These are phyloP conservation scores for Rhododendron mucronatum DNA, from an alignment of 148 eudicot species.

Conservation along the genomic window DNA sequence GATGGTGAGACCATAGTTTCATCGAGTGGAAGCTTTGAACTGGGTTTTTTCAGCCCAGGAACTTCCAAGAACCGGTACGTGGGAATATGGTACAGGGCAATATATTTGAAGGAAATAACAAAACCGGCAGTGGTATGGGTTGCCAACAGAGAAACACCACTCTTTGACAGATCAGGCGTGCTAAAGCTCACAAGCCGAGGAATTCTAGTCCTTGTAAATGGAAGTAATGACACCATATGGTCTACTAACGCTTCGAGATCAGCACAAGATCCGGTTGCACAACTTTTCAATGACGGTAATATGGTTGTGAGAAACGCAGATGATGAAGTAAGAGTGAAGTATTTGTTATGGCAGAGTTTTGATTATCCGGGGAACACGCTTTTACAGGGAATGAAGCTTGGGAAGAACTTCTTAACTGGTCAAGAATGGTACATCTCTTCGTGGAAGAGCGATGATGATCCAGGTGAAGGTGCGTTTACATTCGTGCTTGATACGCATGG, in stretches of 20 bases:
- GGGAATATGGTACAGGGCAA: conserved; percentile 20
- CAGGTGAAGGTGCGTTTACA: no score
- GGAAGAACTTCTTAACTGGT: conserved; percentile 9
- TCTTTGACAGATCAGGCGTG: conserved; percentile 6
- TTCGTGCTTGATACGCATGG: not conserved
- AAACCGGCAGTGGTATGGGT: conserved; percentile 16
- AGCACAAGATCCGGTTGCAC: conserved; percentile 7
- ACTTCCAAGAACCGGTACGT: not conserved
- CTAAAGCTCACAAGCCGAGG: conserved; percentile 8
- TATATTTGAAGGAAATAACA: conserved; percentile 1
- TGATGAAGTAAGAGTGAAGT: not conserved
- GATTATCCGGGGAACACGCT: conserved; percentile 11
- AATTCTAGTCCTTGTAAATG: conserved; percentile 3
- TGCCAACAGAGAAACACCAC: conserved; percentile 23
- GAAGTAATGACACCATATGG: conserved; percentile 6
- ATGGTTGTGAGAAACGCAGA: conserved; percentile 14
- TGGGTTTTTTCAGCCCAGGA: not conserved
- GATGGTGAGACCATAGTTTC: not conserved
- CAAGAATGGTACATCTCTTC: no score
- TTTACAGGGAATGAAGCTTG: conserved; percentile 18
- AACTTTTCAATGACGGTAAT: conserved; percentile 27
- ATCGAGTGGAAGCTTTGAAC: not conserved
- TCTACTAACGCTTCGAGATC: conserved; percentile 10
- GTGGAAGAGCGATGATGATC: no score
- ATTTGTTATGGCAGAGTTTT: conserved; percentile 26